Evolutionary conservation across 208 protist species (phyloP).

Genomic region (Tritrichomonas foetus): DNA sequence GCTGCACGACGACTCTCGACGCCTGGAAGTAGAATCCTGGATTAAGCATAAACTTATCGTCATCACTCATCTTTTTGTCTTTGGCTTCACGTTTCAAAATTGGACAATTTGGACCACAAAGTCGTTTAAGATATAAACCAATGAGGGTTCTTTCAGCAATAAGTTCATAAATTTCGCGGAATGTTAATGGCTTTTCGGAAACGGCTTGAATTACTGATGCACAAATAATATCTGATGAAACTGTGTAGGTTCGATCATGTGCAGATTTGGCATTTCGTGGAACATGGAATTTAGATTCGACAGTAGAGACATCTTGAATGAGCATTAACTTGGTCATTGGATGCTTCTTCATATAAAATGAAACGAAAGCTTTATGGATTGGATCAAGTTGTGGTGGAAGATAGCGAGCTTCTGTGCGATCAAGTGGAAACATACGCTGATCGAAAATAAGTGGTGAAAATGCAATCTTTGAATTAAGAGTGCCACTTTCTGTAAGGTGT

Average conservation of each 20-base stretch:
- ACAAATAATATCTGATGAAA: conserved; percentile 2
- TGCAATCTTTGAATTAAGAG: neutral
- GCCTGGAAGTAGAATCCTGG: neutral
- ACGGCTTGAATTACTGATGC: neutral
- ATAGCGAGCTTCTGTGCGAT: neutral
- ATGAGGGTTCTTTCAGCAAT: neutral
- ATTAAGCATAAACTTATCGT: neutral
- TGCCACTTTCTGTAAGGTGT: neutral
- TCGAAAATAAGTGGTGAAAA: neutral
- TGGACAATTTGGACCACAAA: neutral
- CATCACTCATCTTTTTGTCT: neutral
- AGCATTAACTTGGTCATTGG: neutral
- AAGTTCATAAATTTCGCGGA: neutral
- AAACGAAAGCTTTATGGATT: neutral
- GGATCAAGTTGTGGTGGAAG: neutral
- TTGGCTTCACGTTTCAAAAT: neutral
- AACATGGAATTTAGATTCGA: neutral
- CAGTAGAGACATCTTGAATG: neutral
- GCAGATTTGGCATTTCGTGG: neutral
- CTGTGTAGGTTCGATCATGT: neutral
- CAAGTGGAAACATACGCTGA: neutral
- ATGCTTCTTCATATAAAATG: neutral
- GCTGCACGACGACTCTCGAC: neutral
- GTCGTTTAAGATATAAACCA: neutral
- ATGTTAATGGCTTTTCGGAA: neutral